Evolutionary conservation across 768 basidiomycete genomes (phyloP), one percentile per base, ranked within the genome.

Genomic region (Hirschioporus abietinus): DNA sequence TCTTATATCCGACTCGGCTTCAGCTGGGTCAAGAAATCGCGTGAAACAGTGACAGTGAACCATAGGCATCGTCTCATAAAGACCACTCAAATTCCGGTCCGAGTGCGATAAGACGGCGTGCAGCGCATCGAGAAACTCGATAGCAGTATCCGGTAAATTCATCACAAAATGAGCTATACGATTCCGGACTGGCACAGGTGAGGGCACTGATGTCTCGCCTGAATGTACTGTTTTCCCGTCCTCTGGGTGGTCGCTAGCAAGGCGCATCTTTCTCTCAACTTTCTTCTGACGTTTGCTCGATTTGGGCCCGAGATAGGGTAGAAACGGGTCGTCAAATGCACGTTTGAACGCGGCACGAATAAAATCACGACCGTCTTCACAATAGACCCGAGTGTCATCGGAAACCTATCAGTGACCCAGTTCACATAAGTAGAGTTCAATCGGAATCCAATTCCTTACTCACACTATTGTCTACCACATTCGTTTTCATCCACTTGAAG

Each of bases 1-100:
- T 67, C 82, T 83, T 73, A 99, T 95, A 76, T 99, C 96, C 64
- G 70, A 76, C 74, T 89, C 83, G 4, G 94, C 95, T 63, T 78
- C 81, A 23, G 83, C 83, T 42, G 75, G 77, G 57, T 93, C 93
- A 24, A 88, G 70, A 76, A 95, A 93, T 65, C 93, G 87, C 30
- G 95, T 95, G 78, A 99, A 99, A 78, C 96, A 98, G 76, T 99
- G 90, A 70, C 93, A 96, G 74, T 99, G 97, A 18, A 99, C 83
- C 83, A 93, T 86, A 1, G 97, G 96, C 89, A 96, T 88, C 66
- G 74, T 68, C 1, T 74, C 73, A 70, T 78, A 79, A 69, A 82
- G 77, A 5, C 79, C 78, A 75, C 85, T 84, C 64, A 86, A 79
- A 70, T 80, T 79, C 70, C 79, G 77, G 65, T 82, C 71, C 25